These are phyloP conservation scores for Dactylorhiza incarnata DNA, from an alignment of 106 monocot genomes.

Conservation along the genomic window DNA sequence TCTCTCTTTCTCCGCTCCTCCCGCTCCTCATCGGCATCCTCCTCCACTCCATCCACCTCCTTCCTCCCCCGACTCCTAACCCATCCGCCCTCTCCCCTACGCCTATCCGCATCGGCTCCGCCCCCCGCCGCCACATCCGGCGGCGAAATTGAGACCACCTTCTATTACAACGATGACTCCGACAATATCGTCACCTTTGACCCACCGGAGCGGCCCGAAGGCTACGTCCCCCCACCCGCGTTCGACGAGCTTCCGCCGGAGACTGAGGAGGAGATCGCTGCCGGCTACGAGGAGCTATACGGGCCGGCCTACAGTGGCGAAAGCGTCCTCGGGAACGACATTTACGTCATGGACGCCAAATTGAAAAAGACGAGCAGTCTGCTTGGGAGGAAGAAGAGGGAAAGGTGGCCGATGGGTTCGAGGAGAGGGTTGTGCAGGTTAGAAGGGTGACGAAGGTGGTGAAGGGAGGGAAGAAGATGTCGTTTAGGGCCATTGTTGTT, in stretches of 20 bases:
- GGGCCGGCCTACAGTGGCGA: conserved; percentile 78
- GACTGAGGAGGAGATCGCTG: conserved; percentile 57
- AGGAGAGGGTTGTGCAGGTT: conserved; percentile 86
- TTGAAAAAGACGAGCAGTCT: conserved; percentile 38
- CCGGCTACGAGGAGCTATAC: conserved; percentile 79
- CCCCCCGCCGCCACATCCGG: neutral
- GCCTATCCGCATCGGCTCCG: neutral
- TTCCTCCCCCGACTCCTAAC: neutral
- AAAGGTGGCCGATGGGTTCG: conserved; percentile 75
- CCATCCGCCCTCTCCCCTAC: neutral
- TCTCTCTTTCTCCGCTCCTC: neutral
- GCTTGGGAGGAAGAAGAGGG: conserved; percentile 42
- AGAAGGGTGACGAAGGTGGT: conserved; percentile 85
- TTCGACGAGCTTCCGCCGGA: conserved; percentile 85
- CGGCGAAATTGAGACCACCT: conserved; percentile 28
- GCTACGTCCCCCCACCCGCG: conserved; percentile 51
- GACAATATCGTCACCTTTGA: conserved; percentile 32
- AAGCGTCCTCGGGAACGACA: conserved; percentile 53
- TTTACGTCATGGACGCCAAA: conserved; percentile 64
- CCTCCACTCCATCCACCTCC: conserved; percentile 1
- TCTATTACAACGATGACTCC: conserved; percentile 47
- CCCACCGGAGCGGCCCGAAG: conserved; percentile 65
- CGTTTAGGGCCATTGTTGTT: conserved; percentile 73
- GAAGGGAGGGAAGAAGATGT: conserved; percentile 90
- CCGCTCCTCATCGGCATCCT: conserved; percentile 9